Base-by-base conservation (phyloP, 2,329 filamentous ascomycete genomes). In the Neofusicoccum sp. region DNA sequence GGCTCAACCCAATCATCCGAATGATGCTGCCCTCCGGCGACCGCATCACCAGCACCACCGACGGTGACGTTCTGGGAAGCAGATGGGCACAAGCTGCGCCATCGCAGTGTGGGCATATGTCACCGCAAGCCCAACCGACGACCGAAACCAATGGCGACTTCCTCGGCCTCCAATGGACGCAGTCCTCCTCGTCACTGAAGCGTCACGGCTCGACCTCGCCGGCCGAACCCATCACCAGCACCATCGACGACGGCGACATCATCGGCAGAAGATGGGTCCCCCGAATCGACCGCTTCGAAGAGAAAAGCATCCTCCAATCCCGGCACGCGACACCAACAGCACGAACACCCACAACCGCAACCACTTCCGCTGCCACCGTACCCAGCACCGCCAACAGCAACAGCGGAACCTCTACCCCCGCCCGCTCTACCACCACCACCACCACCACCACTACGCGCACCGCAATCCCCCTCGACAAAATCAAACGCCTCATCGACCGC, bases 401-500 rank as follows among this genome's bases (percentile, higher is more conserved):
- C 14, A 6, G 11, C 43, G 7, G 43, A 12, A 14, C 16, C 43
- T 1, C 7, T 14, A 9, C 34, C 34, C 9, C 16, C 40, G 9
- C 28, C 28, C 4, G 4, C 38, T 4, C 53, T 1, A 28, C 49
- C 44, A 8, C 7, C 44, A 12, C 5, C 41, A 45, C 43, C 24
- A 31, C 26, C 43, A 20, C 44, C 12, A 20, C 28, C 26, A 4
- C 26, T 36, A n/a, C 56, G 38, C 7, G 7, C 30, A 6, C 43
- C 24, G 8, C 24, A 30, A 26, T 26, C 31, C 24, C 49, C 9
- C 59, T 61, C 26, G 20, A 34, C 40, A 44, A 48, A 6, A 44
- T 61, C n/a, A 56, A 47, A 28, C 49, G 51, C 31, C 59, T 61
- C 49, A 61, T 61, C 33, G 41, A 45, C 40, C 59, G 59, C 26